Evolutionary conservation across 768 basidiomycete genomes (phyloP), one percentile per base, ranked within the genome.

Genomic region (Phallus indusiatus): DNA sequence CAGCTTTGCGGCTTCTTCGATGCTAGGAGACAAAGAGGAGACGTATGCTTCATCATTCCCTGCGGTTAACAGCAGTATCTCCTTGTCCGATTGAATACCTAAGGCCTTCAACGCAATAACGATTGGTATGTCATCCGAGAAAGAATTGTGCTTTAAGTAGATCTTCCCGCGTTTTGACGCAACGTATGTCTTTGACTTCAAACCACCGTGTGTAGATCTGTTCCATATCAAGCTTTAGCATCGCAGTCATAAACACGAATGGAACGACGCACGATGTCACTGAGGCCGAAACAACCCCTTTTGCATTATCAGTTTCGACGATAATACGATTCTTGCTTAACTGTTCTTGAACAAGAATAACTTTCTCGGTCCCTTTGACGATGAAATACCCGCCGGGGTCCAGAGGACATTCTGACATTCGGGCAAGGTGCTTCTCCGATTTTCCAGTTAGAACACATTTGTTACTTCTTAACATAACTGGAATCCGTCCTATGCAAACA

Each of bases 331-430:
- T 98, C 79, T 98, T 98, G 79, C 91, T 94, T 67, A 98, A 74
- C 73, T 99, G 96, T 70, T 98, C 96, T 71, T 99, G 96, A 7
- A 99, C 95, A 62, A 99, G 77, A 64, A 99, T 99, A 66, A 99
- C 96, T 74, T 98, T 99, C 73, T 99, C 95, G 47, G 95, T 99
- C 37, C 95, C 95, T 73, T 94, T 97, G 54, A 99, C 96, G 60
- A 99, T 88, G 71, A 99, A 99, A 70, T 98, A 98, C 3, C 96
- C 96, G n/a, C 96, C 96, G 11, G 96, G 95, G 74, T 99, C 96
- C 60, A 98, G 78, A 2, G 96, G 96, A 71, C 96, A 99, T 72
- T 99, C 96, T 11, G 81, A 84, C 92, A 97, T 94, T 42, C 83
- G 78, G n/a, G 96, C 96, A 21, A 98, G 78, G 64, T 94, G 84